Conservation (phyloP, 2,329 filamentous ascomycete species). For the Trichophyton rubrum region DNA sequence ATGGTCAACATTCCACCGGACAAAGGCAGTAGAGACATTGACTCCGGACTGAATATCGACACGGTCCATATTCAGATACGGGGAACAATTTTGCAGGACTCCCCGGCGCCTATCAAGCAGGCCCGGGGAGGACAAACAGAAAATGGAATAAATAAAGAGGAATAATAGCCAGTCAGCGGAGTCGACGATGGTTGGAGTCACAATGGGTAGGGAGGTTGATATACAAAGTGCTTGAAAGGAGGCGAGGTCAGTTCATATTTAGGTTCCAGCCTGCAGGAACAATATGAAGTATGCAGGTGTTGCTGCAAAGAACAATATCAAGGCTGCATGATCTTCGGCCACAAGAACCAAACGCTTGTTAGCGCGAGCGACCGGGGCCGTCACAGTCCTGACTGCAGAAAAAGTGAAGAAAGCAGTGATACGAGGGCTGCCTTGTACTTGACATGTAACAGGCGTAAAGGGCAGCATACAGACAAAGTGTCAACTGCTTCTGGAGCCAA, state of each 20-base stretch:
- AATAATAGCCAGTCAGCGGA: slow-evolving; percentile 1
- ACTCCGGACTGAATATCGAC: not conserved
- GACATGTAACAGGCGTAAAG: no score
- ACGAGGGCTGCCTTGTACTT: not conserved
- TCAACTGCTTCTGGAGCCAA: not conserved
- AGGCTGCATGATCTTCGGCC: slow-evolving; percentile 6
- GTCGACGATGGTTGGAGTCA: not conserved
- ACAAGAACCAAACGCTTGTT: not conserved
- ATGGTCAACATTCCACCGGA: not conserved
- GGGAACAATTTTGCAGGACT: not conserved
- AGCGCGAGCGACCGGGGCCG: not conserved
- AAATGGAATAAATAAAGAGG: not conserved
- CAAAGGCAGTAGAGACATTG: slow-evolving; percentile 3
- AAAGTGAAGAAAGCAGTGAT: not conserved
- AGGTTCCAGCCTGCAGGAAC: not conserved
- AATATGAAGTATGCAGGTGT: not conserved
- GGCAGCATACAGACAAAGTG: not conserved
- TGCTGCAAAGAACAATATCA: slow-evolving; percentile 12
- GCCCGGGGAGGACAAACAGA: not conserved
- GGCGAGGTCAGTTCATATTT: not conserved
- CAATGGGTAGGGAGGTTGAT: not conserved
- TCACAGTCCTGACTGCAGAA: not conserved
- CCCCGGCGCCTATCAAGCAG: not conserved
- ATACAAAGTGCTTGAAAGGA: not conserved
- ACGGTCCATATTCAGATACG: slow-evolving; percentile 1